Conservation (phyloP, 495 filamentous ascomycete species). For the Aspergillus sparsus region DNA sequence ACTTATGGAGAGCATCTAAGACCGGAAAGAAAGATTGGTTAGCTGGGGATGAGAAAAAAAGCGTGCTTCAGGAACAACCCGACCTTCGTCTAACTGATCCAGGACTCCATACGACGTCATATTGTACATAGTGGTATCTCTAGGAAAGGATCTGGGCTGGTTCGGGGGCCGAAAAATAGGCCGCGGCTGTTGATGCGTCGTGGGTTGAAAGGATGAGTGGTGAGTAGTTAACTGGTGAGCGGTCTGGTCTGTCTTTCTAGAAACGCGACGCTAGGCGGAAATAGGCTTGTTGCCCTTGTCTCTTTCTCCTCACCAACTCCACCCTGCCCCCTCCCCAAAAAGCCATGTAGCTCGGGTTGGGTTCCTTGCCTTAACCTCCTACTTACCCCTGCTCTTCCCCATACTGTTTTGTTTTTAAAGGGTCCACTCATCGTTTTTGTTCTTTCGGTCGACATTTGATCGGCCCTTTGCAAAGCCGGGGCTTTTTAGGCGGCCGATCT, state of each 20-base stretch:
- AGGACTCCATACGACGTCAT: conserved; percentile 53
- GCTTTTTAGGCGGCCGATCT: background rate
- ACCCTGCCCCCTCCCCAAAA: background rate
- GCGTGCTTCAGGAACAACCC: conserved; percentile 15
- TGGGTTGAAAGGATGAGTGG: conserved; percentile 19
- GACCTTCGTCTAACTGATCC: conserved; percentile 57
- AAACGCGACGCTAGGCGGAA: conserved; percentile 26
- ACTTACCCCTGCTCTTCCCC: background rate
- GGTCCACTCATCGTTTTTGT: background rate
- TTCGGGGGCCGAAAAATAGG: conserved; percentile 19
- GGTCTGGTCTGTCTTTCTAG: conserved; percentile 20
- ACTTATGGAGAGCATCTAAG: conserved; percentile 82
- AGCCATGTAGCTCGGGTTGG: background rate
- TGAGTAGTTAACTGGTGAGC: conserved; percentile 10
- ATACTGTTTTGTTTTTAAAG: no score
- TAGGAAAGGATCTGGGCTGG: conserved; percentile 17
- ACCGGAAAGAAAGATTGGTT: conserved; percentile 19
- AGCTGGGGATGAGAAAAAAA: conserved; percentile 17
- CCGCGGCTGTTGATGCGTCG: background rate
- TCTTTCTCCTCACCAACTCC: conserved; percentile 2
- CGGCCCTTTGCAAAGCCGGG: background rate
- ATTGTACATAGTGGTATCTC: conserved; percentile 4
- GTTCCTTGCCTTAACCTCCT: background rate
- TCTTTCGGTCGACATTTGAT: background rate
- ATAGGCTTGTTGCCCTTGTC: conserved; percentile 10